Evolutionary conservation across 176 grass and related monocot species (phyloP), one percentile per base, ranked within the genome.

Genomic region (Chloris gayana): DNA sequence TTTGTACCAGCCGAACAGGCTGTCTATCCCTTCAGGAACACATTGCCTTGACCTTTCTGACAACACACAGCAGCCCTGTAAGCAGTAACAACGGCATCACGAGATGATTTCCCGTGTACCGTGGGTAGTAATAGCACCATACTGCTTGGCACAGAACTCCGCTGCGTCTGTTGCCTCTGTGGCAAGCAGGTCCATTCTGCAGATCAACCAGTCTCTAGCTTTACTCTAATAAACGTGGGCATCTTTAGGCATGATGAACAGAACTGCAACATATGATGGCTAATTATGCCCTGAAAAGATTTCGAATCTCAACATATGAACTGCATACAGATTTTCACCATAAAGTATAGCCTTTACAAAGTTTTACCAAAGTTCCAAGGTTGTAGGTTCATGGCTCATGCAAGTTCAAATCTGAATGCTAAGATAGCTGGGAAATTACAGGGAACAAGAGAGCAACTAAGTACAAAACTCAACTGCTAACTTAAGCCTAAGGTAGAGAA

Each of bases 31-130:
- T n/a, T n/a, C 53, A 27, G 26, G 38, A 44, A 38, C 54, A 61
- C 24, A 9, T 11, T 13, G 39, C 34, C 0, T 69, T 68, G 64
- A 80, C 65, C 34, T 30, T 65, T 25, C 78, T 14, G 65, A n/a
- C 24, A 61, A 45, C 34, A 33, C 8, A 70, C 51, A 44, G 64
- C 21, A 34, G 39, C 19, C 25, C 54, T 24, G 67, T 81, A 71
- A 60, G 27, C 79, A 81, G 58, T 81, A 61, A 72, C 69, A 30
- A 27, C 30, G 58, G 26, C 54, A 49, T 72, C 79, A 67, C 67
- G 69, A 17, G 68, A 49, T 49, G 27, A 46, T 13, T 49, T 67
- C 51, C 51, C 51, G 22, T 74, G 50, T 12, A 38, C 32, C 51
- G 33, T 39, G 72, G 51, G 71, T 49, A 58, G 72, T 74, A 78